Base-by-base conservation (phyloP, 768 basidiomycete species). In the Tulasnella sp. region DNA sequence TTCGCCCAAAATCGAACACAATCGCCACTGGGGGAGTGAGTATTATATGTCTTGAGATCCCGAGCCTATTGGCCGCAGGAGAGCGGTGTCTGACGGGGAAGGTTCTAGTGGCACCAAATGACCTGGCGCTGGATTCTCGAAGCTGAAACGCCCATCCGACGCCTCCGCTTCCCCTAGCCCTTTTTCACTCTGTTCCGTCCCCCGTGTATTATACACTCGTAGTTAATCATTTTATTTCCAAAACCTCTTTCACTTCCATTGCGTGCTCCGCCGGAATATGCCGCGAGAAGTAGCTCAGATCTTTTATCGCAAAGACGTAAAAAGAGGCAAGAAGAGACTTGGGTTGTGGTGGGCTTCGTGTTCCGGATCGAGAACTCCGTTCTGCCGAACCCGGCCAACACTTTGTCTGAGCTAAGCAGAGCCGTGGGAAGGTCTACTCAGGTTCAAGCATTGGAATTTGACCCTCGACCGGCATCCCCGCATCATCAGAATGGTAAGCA, bases 41-140 rank as follows among this genome's bases (percentile, higher is more conserved):
- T 61, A 7, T 26, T 26, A 61, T 57, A 5, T 23, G n/a, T n/a
- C 5, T 6, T 26, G 57, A 13, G n/a, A 29, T 61, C n/a, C 29
- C 1, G n/a, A 29, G 57, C 57, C 9, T 23, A n/a, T 29, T 26
- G 57, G 57, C 29, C 23, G 9, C 9, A 23, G 16, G 20, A 57
- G 55, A 26, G 55, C 20, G 57, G 26, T 15, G 57, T 23, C 57
- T 29, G 57, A 23, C 57, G n/a, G 35, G n/a, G 29, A 61, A 26
- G 57, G 57, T 61, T 61, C n/a, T 61, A 29, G 57, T 61, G 57
- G 57, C 57, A 23, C 57, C n/a, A 23, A 61, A 29, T 29, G 57
- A 61, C 57, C 57, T 61, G 57, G n/a, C n/a, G 57, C 29, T 61
- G 57, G 55, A 48, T 48, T 48, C 57, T 29, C 57, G 57, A 61